Conservation (phyloP, 495 filamentous ascomycete genomes). For the Penicillium roqueforti region DNA sequence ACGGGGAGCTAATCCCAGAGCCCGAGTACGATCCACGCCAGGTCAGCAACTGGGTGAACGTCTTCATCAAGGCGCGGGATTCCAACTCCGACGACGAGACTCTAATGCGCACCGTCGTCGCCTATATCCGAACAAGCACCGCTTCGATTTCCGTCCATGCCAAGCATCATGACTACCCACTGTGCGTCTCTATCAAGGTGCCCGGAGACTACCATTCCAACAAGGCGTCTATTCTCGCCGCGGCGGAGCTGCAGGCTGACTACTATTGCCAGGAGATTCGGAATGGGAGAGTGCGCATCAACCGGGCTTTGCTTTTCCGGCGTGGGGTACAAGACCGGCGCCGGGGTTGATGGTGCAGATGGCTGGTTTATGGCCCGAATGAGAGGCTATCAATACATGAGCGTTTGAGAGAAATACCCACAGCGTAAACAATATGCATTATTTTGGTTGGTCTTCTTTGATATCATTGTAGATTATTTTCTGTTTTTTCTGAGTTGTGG, state of each 20-base stretch:
- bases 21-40: slow-evolving; percentile 4
- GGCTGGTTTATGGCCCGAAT: neutral
- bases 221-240: slow-evolving; percentile 4
- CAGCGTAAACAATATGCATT: neutral
- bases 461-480: neutral
- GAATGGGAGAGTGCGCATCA: neutral
- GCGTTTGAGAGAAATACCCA: neutral
- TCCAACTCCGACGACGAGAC: neutral
- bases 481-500: neutral
- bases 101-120: neutral
- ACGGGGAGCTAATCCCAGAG: slow-evolving; percentile 4
- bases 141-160: neutral
- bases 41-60: slow-evolving; percentile 7
- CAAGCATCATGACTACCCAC: neutral
- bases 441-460: neutral
- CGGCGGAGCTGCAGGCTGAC: slow-evolving; percentile 7
- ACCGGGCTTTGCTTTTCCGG: neutral
- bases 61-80: neutral
- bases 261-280: slow-evolving; percentile 7
- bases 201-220: slow-evolving; percentile 6
- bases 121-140: neutral
- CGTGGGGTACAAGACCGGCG: neutral
- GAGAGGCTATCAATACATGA: neutral
- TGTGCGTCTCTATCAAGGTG: slow-evolving; percentile 7
- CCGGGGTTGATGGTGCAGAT: neutral